Conservation (phyloP, 805 yeast species). For the Zygotorulaspora sp. region DNA sequence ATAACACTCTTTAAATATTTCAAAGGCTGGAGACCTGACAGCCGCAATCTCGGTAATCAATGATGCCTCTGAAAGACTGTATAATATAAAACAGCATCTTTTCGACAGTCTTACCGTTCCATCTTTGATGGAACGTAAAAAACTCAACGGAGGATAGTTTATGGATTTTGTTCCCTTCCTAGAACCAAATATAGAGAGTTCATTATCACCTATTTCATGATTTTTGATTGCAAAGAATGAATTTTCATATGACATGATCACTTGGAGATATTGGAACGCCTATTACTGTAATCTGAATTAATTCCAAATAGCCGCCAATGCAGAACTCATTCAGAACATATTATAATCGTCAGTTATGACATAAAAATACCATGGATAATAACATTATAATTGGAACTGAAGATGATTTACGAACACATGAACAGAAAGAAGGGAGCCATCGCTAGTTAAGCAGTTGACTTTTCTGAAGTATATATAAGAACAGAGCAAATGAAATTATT, state of each 20-base stretch:
- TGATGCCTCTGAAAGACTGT: slow-evolving; percentile 9
- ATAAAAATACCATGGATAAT: no score
- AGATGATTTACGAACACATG: no score
- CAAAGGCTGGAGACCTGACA: slow-evolving; percentile 7
- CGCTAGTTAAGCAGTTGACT: not conserved
- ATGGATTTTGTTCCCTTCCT: not conserved
- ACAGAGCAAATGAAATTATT: not conserved
- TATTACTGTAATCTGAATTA: no score
- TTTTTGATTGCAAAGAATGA: no score
- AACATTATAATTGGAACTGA: no score
- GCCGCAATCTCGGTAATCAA: slow-evolving; percentile 2
- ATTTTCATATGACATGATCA: no score
- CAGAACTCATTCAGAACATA: no score
- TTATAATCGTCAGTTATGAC: no score
- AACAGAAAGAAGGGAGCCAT: not conserved
- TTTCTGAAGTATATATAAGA: slow-evolving; percentile 3
- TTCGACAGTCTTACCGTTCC: slow-evolving; percentile 9
- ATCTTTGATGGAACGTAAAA: slow-evolving; percentile 10
- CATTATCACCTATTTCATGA: no score
- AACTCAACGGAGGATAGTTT: slow-evolving; percentile 15
- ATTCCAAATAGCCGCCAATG: no score
- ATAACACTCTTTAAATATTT: slow-evolving; percentile 14
- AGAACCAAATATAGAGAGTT: not conserved
- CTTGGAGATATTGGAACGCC: no score
- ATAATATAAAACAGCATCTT: slow-evolving; percentile 15